Evolutionary conservation across 1,139 yeast species (phyloP).

Genomic region (Pichia sp.): DNA sequence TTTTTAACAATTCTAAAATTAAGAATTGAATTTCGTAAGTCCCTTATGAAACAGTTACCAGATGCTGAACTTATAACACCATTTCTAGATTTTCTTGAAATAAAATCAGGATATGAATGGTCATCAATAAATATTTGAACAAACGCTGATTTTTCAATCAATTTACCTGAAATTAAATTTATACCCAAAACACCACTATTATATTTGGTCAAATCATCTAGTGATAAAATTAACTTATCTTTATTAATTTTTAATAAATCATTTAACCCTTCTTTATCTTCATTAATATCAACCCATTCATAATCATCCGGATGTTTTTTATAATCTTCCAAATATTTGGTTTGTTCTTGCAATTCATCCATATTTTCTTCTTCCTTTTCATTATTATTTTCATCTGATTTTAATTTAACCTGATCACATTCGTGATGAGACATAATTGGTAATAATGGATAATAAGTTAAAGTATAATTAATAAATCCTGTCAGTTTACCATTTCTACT

Average conservation of each 20-base stretch:
- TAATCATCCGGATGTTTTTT: constrained; percentile 54
- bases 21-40: constrained; percentile 53
- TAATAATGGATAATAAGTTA: constrained; percentile 39
- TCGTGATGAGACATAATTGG: constrained; percentile 59
- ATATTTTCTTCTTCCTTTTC: constrained; percentile 23
- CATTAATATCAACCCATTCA: constrained; percentile 51
- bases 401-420: constrained; percentile 33
- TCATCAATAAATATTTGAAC: constrained; percentile 64
- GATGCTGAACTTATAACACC: constrained; percentile 37
- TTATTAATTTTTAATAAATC: constrained; percentile 33
- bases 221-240: constrained; percentile 40
- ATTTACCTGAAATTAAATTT: constrained; percentile 43
- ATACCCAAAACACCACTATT: constrained; percentile 60
- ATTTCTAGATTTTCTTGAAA: constrained; percentile 41
- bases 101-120: constrained; percentile 51
- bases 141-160: constrained; percentile 40
- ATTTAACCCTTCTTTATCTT: constrained; percentile 35
- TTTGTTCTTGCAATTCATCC: constrained; percentile 34
- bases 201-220: constrained; percentile 46
- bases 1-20: constrained; percentile 51
- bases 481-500: constrained; percentile 26
- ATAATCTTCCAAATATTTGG: constrained; percentile 40
- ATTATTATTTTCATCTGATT: constrained; percentile 31
- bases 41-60: constrained; percentile 61
- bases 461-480: constrained; percentile 42